Conservation (phyloP, 306 rosid genomes). For the Luffa aegyptiaca region DNA sequence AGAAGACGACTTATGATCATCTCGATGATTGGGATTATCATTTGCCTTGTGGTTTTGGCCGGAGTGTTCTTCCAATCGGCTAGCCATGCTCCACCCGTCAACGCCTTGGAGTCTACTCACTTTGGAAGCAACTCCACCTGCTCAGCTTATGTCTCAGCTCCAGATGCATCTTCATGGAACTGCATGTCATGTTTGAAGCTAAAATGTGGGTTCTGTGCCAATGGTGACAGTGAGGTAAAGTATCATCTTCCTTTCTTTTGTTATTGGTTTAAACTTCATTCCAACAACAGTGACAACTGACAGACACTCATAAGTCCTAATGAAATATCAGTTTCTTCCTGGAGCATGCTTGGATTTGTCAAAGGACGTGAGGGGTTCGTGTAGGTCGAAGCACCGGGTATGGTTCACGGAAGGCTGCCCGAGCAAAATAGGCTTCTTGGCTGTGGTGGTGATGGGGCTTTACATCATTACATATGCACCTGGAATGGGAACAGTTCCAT, state of each 20-base stretch:
- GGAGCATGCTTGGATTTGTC: conserved; percentile 65
- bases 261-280: background rate
- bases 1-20: conserved; percentile 59
- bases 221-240: conserved; percentile 24
- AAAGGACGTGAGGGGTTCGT: conserved; percentile 18
- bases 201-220: conserved; percentile 57
- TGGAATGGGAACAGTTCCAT: conserved; percentile 77
- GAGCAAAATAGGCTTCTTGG: conserved; percentile 51
- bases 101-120: conserved; percentile 33
- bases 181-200: conserved; percentile 65
- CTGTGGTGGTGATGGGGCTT: conserved; percentile 49
- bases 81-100: conserved; percentile 38
- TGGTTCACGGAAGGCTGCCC: conserved; percentile 78
- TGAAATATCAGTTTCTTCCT: conserved; percentile 31
- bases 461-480: conserved; percentile 63
- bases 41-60: conserved; percentile 38
- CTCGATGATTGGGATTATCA: conserved; percentile 48
- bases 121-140: conserved; percentile 60
- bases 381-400: conserved; percentile 29
- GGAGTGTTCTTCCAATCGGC: conserved; percentile 44
- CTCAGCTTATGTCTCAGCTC: conserved; percentile 28
- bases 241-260: background rate
- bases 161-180: conserved; percentile 45
- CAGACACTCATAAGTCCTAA: background rate
- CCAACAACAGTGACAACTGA: background rate